Conservation (phyloP, 495 filamentous ascomycete species). For the Tricharina praecox region DNA sequence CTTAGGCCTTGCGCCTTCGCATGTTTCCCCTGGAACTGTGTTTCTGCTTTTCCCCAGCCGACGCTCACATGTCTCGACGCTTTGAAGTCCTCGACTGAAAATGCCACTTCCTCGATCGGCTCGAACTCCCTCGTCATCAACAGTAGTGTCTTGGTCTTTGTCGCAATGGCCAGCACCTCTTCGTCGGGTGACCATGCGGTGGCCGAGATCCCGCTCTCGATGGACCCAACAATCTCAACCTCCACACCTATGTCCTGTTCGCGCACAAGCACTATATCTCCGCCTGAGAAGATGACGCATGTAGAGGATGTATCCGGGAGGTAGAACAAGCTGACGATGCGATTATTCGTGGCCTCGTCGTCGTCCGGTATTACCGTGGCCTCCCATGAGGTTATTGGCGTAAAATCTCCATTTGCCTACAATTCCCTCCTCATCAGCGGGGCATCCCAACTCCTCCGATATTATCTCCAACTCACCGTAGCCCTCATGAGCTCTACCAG, state of each 20-base stretch:
- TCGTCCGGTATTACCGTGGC: conserved; percentile 19
- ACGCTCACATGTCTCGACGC: conserved; percentile 91
- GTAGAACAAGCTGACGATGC: conserved; percentile 46
- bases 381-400: conserved; percentile 70
- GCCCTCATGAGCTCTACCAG: conserved; percentile 51
- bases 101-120: conserved; percentile 51
- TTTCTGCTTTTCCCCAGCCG: conserved; percentile 96
- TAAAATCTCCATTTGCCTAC: conserved; percentile 29
- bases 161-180: conserved; percentile 69
- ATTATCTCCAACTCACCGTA: no score
- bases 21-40: conserved; percentile 87
- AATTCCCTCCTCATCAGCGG: no score
- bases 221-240: conserved; percentile 85
- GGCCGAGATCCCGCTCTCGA: conserved; percentile 76
- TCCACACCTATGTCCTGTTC: conserved; percentile 64
- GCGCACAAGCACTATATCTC: conserved; percentile 71
- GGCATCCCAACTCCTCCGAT: no score
- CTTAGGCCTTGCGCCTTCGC: conserved; percentile 55
- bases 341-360: conserved; percentile 32
- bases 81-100: conserved; percentile 61
- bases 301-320: conserved; percentile 61
- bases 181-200: conserved; percentile 93
- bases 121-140: conserved; percentile 92
- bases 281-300: conserved; percentile 72
- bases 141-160: conserved; percentile 58